These are phyloP conservation scores for Colletotrichum cuscutae DNA, from an alignment of 2,329 filamentous ascomycete genomes.

Conservation along the genomic window DNA sequence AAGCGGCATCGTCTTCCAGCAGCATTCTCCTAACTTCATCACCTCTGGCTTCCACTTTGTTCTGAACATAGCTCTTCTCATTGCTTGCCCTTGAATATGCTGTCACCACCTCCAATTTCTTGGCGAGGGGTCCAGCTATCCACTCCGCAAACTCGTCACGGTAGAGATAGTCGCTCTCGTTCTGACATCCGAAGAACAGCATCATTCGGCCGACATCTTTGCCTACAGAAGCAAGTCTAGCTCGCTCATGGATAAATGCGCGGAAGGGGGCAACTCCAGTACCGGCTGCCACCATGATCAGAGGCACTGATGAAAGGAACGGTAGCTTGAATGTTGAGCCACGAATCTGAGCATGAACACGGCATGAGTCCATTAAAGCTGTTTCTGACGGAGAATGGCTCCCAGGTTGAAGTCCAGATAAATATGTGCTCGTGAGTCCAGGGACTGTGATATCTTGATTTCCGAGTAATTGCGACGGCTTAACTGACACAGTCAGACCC, in stretches of 20 bases:
- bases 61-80: neutral
- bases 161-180: neutral
- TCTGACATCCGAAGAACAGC: neutral
- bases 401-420: too few relatives aligned
- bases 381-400: too few relatives aligned
- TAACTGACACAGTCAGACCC: too few relatives aligned
- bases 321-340: too few relatives aligned
- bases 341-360: too few relatives aligned
- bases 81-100: neutral
- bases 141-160: neutral
- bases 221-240: neutral
- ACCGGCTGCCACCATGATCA: neutral
- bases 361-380: too few relatives aligned
- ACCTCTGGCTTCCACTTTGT: neutral
- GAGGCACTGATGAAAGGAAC: too few relatives aligned
- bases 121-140: neutral
- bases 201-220: neutral
- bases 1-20: neutral
- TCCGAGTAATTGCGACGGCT: too few relatives aligned
- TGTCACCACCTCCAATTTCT: neutral
- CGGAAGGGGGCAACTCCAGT: neutral
- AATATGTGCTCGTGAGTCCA: too few relatives aligned
- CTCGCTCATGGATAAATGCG: neutral
- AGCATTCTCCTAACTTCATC: neutral
- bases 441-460: too few relatives aligned